These are phyloP conservation scores for Rhizophora apiculata DNA, from an alignment of 345 rosid species.

Conservation along the genomic window DNA sequence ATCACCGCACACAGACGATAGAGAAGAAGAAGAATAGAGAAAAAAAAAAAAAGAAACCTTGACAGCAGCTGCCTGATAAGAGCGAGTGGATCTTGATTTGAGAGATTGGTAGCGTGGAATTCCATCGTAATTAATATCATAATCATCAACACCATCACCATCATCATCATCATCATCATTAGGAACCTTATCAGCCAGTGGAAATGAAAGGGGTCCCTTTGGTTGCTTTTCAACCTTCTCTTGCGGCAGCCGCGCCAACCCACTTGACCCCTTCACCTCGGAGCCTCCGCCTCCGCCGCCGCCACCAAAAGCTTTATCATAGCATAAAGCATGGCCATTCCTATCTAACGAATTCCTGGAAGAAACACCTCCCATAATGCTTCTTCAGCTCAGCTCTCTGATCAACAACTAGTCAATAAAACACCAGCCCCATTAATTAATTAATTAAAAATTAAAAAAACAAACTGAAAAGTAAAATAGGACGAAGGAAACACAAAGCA, in stretches of 20 bases:
- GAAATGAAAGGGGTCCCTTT: background rate
- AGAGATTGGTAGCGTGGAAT: constrained; percentile 53
- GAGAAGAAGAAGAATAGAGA: background rate
- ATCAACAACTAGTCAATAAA: background rate
- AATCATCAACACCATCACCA: background rate
- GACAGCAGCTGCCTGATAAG: constrained; percentile 53
- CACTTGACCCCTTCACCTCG: no score
- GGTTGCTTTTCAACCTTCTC: background rate
- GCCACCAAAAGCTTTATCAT: background rate
- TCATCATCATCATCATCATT: background rate
- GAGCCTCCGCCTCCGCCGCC: no score
- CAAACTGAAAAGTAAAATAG: no score
- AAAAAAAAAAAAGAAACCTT: constrained; percentile 32
- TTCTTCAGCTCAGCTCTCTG: background rate
- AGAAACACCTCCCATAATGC: constrained; percentile 17
- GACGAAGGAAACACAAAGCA: no score
- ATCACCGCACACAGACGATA: no score
- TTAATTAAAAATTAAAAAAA: no score
- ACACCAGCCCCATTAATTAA: no score
- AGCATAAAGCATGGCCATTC: background rate
- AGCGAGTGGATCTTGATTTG: constrained; percentile 46
- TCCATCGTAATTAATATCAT: constrained; percentile 62
- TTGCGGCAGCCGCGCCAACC: background rate
- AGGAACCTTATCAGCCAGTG: background rate
- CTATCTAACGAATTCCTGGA: constrained; percentile 1